These are phyloP conservation scores for Hypoxylon cercidicola DNA, from an alignment of 495 filamentous ascomycete species.

Conservation along the genomic window DNA sequence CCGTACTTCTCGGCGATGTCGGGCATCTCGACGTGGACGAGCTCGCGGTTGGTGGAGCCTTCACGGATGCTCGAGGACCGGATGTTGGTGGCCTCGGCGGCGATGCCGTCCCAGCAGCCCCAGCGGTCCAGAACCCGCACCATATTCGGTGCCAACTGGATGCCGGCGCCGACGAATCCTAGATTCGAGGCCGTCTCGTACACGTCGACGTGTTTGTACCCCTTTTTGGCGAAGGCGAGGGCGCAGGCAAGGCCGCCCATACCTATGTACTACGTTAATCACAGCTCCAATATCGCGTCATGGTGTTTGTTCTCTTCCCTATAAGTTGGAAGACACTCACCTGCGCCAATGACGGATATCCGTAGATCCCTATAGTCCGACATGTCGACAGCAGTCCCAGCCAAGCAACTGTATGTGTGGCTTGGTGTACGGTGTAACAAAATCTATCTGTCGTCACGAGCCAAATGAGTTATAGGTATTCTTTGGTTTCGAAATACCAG, in stretches of 20 bases:
- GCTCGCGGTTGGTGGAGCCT: constrained; percentile 72
- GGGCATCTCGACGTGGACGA: constrained; percentile 73
- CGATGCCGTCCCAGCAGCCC: constrained; percentile 75
- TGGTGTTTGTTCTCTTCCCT: constrained; percentile 6
- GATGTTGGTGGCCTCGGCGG: constrained; percentile 65
- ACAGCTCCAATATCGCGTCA: background rate
- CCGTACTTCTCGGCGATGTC: constrained; percentile 75
- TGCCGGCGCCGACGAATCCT: constrained; percentile 84
- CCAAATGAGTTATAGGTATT: constrained; percentile 10
- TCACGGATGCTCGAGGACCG: constrained; percentile 63
- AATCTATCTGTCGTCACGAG: constrained; percentile 3
- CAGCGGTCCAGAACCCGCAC: constrained; percentile 75
- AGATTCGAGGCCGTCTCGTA: constrained; percentile 78
- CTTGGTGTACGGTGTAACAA: constrained; percentile 19
- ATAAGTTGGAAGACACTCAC: constrained; percentile 41
- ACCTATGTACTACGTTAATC: constrained; percentile 55
- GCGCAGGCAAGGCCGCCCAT: constrained; percentile 82
- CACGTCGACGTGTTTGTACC: constrained; percentile 76
- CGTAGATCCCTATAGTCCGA: constrained; percentile 53
- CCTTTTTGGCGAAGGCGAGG: constrained; percentile 76
- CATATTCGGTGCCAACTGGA: constrained; percentile 85
- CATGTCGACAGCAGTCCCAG: constrained; percentile 44
- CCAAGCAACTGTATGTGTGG: constrained; percentile 14
- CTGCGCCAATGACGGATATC: constrained; percentile 57
- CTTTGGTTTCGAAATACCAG: constrained; percentile 19